Conservation (phyloP, 768 basidiomycete genomes). For the Tylopilus balloui region DNA sequence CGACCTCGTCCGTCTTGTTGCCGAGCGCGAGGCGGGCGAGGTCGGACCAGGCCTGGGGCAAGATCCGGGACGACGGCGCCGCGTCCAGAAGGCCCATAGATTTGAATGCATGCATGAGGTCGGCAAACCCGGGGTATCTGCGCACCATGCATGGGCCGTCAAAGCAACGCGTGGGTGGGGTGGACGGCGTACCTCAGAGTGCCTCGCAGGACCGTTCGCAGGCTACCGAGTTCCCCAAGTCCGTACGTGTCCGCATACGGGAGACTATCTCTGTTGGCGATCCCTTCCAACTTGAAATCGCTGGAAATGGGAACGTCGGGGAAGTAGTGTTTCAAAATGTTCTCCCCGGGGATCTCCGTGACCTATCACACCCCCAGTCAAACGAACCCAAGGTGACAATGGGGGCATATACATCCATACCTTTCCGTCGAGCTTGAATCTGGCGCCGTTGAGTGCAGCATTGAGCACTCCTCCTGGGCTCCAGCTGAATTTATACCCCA, state of each 20-base stretch:
- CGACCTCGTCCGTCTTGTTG: constrained; percentile 19
- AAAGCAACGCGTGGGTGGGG: too few species aligned
- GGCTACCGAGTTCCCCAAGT: constrained; percentile 37
- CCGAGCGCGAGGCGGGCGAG: constrained; percentile 35
- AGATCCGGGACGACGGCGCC: constrained; percentile 12
- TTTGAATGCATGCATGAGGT: constrained; percentile 69
- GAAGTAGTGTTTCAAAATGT: constrained; percentile 57
- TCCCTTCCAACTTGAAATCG: constrained; percentile 68
- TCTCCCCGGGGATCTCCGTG: constrained; percentile 45
- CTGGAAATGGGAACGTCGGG: constrained; percentile 60
- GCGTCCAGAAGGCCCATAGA: constrained; percentile 62
- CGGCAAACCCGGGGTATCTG: constrained; percentile 83
- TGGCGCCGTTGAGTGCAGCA: constrained; percentile 72
- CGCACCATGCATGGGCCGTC: not conserved
- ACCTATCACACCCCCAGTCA: constrained; percentile 31
- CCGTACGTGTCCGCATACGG: constrained; percentile 65
- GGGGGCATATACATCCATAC: constrained; percentile 42
- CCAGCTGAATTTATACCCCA: constrained; percentile 95
- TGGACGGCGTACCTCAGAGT: constrained; percentile 59
- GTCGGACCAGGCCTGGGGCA: constrained; percentile 31
- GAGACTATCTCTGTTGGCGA: constrained; percentile 82
- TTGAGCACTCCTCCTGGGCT: constrained; percentile 80
- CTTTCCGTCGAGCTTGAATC: constrained; percentile 53
- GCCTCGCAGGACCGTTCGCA: constrained; percentile 74
- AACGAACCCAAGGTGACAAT: not conserved